Evolutionary conservation across 495 filamentous ascomycete species (phyloP), one percentile per base, ranked within the genome.

Genomic region (Xylaria bambusicola): DNA sequence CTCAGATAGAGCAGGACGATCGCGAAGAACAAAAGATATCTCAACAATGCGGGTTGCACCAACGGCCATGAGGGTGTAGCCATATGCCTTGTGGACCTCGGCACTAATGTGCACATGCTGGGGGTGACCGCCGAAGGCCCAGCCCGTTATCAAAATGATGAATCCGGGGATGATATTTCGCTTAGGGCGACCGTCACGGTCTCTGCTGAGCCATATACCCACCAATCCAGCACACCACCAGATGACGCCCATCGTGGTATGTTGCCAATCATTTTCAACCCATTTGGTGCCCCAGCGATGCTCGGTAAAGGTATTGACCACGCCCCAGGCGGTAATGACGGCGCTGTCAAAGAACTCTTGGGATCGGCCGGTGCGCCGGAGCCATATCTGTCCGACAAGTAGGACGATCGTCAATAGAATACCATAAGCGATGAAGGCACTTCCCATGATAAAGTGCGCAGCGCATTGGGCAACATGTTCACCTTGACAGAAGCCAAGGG

Each of bases 371-470:
- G 89, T 93, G 31, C 89, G 82, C 46, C 83, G 84, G 50, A 98
- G 73, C 93, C 92, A 97, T 20, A 81, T 72, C 75, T 97, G 95
- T 17, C 94, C 94, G 33, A 93, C 89, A 10, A 97, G 79, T 27
- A 98, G 81, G 13, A 98, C 75, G 44, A 97, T 88, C 2, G 90
- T 93, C 62, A 98, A 80, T 48, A 93, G 67, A 48, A 97, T 89
- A 17, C 91, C 94, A 67, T 98, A 98, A 45, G 82, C 94, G 62
- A 98, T 96, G 72, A 98, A 98, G 2, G 93, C 93, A 58, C 88
- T 89, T 18, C 94, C 94, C 95, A 98, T 98, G 69, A 98, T 98
- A 69, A 98, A 98, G 73, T 98, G 94, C 29, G 94, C 95, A 26
- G 91, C 75, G 75, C 94, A 98, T 75, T 98, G 95, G 6, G 93